Evolutionary conservation across 2,329 filamentous ascomycete species (phyloP).

Genomic region (Aschersonia sp.): DNA sequence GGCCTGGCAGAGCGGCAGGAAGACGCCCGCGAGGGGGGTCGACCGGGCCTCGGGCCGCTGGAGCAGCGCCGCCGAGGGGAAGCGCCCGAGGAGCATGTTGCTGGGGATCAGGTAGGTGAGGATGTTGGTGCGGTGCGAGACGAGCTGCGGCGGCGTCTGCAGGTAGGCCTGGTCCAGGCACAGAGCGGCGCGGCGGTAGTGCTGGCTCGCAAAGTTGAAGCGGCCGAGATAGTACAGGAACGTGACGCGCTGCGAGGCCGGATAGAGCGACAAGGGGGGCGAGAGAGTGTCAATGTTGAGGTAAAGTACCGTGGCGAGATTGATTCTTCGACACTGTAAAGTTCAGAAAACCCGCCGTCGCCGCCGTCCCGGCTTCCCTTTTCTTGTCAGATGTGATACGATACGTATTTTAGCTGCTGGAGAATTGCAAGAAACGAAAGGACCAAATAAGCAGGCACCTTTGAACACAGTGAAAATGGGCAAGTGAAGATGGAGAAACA

Average conservation of each 20-base stretch:
- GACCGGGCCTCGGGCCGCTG: constrained; percentile 42
- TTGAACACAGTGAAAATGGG: constrained; percentile 2
- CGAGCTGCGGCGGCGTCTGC: constrained; percentile 46
- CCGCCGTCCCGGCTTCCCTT: no score
- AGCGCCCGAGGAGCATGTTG: constrained; percentile 73
- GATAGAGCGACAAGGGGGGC: constrained; percentile 67
- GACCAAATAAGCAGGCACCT: neutral
- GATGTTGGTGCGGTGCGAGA: constrained; percentile 62
- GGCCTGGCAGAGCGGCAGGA: constrained; percentile 57
- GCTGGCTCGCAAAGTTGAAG: constrained; percentile 73
- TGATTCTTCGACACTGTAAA: constrained; percentile 58
- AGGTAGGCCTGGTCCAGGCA: constrained; percentile 69
- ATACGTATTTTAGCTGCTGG: no score
- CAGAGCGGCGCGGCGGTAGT: constrained; percentile 63
- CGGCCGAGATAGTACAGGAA: constrained; percentile 91
- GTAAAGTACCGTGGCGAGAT: constrained; percentile 77
- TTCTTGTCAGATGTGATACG: no score
- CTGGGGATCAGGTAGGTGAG: constrained; percentile 71
- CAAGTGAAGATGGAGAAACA: no score
- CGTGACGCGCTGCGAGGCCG: constrained; percentile 74
- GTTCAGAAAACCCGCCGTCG: no score
- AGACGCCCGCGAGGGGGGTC: constrained; percentile 34
- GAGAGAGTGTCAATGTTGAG: constrained; percentile 74
- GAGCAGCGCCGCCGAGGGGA: constrained; percentile 56
- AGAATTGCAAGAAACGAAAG: neutral